Evolutionary conservation across 148 eudicot genomes (phyloP), one percentile per base, ranked within the genome.

Genomic region (Spergularia marina): DNA sequence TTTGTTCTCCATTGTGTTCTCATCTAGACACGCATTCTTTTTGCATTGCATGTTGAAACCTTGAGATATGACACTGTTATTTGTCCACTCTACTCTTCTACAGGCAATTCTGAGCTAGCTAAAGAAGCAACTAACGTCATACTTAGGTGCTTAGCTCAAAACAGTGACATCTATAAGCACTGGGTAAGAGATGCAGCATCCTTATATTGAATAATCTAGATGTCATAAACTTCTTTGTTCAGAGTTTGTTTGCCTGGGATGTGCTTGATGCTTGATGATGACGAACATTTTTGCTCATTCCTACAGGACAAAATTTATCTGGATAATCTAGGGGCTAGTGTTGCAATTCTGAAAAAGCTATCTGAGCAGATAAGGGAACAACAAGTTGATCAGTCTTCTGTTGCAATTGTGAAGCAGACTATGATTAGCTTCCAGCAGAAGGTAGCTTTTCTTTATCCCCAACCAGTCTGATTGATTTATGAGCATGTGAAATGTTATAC

Each of bases 61-160:
- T 12, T 17, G 20, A 16, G 40, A 66, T 5, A 68, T 6, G 49
- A 5, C 23, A 13, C 55, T 61, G 9, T 65, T n/a, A 13, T 54
- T 61, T 60, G 17, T 6, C 10, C 56, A 13, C 52, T 49, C 55
- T 62, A 53, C 40, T 47, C 51, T 65, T 74, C 74, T 76, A 58
- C 82, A 90, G 97, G 89, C 76, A 84, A 76, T 69, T 82, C 91
- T 74, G 97, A 85, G 71, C 83, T 88, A 65, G 85, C 89, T 51
- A 88, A 82, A 57, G 92, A 92, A 84, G 97, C 92, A 16, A 79
- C 84, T 20, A 75, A 72, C 72, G 53, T 90, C 71, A 83, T 77
- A 73, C 63, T 87, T 53, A 88, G 94, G 92, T 87, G 89, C 71
- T 85, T 91, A 70, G 68, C 78, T 59, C 89, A 86, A 83, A 84